phyloP scores from a whole-genome alignment of 106 monocot species.

The Agapanthus africanus region DNA sequence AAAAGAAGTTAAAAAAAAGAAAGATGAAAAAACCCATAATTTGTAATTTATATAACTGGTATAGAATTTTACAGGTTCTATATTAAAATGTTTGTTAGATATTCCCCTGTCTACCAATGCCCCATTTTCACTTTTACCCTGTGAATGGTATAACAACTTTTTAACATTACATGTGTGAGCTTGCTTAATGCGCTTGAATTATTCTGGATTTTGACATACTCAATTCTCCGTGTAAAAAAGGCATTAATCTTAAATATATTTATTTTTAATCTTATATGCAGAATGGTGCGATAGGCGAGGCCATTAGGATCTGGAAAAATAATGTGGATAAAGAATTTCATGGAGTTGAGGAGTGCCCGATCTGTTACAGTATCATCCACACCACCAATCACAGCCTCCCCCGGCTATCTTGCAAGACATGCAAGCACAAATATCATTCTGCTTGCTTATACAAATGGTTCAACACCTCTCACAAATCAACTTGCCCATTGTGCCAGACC shows the following conservation, averaged over 20 bases:
- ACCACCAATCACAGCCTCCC: constrained; percentile 89
- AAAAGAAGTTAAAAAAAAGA: too few relatives aligned
- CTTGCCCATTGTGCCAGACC: constrained; percentile 90
- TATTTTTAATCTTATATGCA: constrained; percentile 11
- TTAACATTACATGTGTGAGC: too few relatives aligned
- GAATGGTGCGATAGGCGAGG: constrained; percentile 98
- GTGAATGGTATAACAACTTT: too few relatives aligned
- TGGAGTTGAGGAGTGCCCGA: constrained; percentile 93
- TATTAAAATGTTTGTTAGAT: background rate
- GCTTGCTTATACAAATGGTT: constrained; percentile 97
- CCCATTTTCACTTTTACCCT: too few relatives aligned
- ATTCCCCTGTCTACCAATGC: too few relatives aligned
- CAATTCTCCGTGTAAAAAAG: background rate
- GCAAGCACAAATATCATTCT: constrained; percentile 93
- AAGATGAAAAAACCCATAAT: too few relatives aligned
- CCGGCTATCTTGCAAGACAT: constrained; percentile 84
- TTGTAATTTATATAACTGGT: background rate
- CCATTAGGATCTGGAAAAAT: constrained; percentile 76
- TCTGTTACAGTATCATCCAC: constrained; percentile 97
- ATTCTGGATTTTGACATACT: too few relatives aligned
- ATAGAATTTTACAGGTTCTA: background rate
- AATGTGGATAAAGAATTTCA: constrained; percentile 92
- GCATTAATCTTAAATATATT: background rate
- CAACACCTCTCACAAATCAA: constrained; percentile 90
- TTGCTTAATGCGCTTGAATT: too few relatives aligned